Evolutionary conservation across 2,329 filamentous ascomycete species (phyloP).

Genomic region (Myriosclerotinia curreyana): DNA sequence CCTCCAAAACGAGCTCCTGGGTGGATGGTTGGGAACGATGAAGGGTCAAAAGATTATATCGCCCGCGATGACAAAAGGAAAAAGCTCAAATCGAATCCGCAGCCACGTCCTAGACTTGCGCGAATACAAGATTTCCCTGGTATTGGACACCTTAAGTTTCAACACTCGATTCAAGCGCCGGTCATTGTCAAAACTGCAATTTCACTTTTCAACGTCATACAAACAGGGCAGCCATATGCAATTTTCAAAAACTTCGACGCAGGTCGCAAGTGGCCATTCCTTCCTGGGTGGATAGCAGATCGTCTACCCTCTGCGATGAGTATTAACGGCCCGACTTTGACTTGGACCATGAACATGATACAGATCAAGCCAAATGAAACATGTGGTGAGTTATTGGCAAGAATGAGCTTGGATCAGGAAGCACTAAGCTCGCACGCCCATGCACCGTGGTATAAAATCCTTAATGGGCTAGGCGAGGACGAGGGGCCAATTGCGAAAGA

Average conservation of each 20-base stretch:
- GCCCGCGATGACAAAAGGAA: neutral
- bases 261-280: constrained; percentile 8
- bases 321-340: constrained; percentile 9
- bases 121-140: neutral
- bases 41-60: neutral
- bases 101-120: neutral
- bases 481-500: neutral
- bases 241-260: neutral
- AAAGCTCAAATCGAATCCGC: neutral
- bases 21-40: neutral
- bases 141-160: neutral
- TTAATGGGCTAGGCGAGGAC: neutral
- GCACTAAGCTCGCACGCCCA: neutral
- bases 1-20: neutral
- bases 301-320: neutral
- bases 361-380: constrained; percentile 4
- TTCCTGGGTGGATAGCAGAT: constrained; percentile 4
- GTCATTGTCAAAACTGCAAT: constrained; percentile 5
- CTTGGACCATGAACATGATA: constrained; percentile 6
- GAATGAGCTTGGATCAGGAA: neutral
- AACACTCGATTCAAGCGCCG: neutral
- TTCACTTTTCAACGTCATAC: neutral
- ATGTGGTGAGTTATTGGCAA: neutral
- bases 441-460: constrained; percentile 6
- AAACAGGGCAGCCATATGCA: neutral